Evolutionary conservation across 75 land plant species (phyloP).

Genomic region (Pinus albicaulis): DNA sequence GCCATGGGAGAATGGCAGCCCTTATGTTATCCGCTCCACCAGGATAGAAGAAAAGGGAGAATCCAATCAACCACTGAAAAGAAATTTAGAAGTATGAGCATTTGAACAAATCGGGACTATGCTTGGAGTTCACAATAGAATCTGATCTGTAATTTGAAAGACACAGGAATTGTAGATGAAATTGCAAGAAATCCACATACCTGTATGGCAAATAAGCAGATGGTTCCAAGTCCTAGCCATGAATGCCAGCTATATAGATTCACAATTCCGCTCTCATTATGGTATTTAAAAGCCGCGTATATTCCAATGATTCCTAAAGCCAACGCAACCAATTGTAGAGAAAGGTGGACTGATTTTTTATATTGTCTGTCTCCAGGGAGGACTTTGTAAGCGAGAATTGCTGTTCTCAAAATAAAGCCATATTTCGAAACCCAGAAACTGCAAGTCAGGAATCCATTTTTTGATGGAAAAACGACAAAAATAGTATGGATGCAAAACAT

Average conservation of each 20-base stretch:
- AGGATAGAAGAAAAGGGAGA: conserved; percentile 77
- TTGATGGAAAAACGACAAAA: neutral
- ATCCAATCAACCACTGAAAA: conserved; percentile 90
- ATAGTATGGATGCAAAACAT: neutral
- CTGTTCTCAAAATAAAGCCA: conserved; percentile 36
- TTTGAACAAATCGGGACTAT: neutral
- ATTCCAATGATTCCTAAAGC: conserved; percentile 74
- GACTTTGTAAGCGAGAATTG: conserved; percentile 79
- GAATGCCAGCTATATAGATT: conserved; percentile 98
- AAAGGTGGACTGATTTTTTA: conserved; percentile 74
- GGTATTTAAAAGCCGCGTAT: conserved; percentile 79
- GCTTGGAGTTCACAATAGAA: neutral
- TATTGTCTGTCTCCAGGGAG: conserved; percentile 56
- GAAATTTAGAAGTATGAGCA: neutral
- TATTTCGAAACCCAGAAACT: neutral
- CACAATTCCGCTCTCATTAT: conserved; percentile 73
- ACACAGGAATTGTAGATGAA: neutral
- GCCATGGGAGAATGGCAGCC: conserved; percentile 76
- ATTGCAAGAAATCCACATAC: conserved; percentile 22
- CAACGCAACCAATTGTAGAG: conserved; percentile 75
- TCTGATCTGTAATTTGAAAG: neutral
- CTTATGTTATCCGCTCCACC: conserved; percentile 41
- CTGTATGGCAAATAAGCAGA: conserved; percentile 83
- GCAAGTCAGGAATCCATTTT: neutral
- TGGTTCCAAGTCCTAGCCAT: conserved; percentile 87